A percentile compares a stretch with the other conserved stretches of the same genome.
Conservation (phyloP, 495 filamentous ascomycete species). For the Aspergillus egyptiacus region DNA sequence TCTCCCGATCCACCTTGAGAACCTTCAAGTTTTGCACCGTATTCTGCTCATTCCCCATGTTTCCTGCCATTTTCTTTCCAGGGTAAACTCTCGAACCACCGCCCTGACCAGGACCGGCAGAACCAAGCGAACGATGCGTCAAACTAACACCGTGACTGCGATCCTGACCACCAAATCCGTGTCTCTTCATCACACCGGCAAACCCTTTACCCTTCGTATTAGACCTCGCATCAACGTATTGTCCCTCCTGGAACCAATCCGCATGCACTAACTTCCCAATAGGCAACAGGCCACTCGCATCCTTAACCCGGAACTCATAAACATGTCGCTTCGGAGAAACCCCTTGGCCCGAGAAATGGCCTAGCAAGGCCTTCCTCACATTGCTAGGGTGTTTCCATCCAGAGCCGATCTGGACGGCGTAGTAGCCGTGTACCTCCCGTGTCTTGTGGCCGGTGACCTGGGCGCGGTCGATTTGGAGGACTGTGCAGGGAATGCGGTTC, state of each 20-base stretch:
- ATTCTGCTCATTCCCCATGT: slow-evolving; percentile 82
- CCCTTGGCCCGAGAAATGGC: slow-evolving; percentile 73
- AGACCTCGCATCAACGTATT: slow-evolving; percentile 80
- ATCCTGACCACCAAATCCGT: slow-evolving; percentile 80
- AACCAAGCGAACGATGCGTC: slow-evolving; percentile 86
- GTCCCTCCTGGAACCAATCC: slow-evolving; percentile 83
- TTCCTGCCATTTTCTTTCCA: slow-evolving; percentile 95
- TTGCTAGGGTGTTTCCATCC: slow-evolving; percentile 73
- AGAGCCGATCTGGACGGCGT: slow-evolving; percentile 79
- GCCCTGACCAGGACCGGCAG: slow-evolving; percentile 78
- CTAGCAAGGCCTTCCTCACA: slow-evolving; percentile 70
- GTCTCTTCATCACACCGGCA: slow-evolving; percentile 94
- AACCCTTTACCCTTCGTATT: slow-evolving; percentile 83
- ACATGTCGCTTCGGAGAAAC: slow-evolving; percentile 76
- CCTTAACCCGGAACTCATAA: slow-evolving; percentile 77
- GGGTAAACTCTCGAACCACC: slow-evolving; percentile 86
- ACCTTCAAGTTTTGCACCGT: slow-evolving; percentile 89
- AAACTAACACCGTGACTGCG: slow-evolving; percentile 91
- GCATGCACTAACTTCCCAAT: slow-evolving; percentile 70
- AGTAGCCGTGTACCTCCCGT: slow-evolving; percentile 74
- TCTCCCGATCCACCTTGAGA: slow-evolving; percentile 73
- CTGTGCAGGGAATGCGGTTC: slow-evolving; percentile 75
- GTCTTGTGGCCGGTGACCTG: slow-evolving; percentile 86
- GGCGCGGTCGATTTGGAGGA: slow-evolving; percentile 88
- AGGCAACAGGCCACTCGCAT: slow-evolving; percentile 61